Base-by-base conservation (phyloP, 176 grass and related monocot species). In the Microstegium vimineum region DNA sequence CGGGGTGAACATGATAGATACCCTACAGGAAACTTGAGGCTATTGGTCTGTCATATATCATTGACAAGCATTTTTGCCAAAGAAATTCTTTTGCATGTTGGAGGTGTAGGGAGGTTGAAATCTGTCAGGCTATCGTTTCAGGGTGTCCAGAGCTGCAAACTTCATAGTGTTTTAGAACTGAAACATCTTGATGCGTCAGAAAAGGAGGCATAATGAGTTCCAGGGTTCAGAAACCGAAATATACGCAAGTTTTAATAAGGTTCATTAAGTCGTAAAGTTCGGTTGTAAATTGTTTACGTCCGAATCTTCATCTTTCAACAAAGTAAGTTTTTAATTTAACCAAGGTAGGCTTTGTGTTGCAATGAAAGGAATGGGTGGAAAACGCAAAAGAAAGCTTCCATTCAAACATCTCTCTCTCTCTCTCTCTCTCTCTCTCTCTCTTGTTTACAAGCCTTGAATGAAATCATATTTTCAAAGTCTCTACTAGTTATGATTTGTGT, bases 21-120 rank as follows among this genome's bases (percentile, higher is more conserved):
- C 12, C 28, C 2, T 82, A 68, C 17, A 87, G 54, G 31, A 18
- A 71, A 72, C 64, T 71, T 40, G n/a, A 79, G 40, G 78, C 57
- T 78, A 34, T n/a, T 86, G 8, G 15, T 61, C 14, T 35, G 27
- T 5, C 74, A 75, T 75, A 20, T 67, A 60, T 38, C 61, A 60
- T 22, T 75, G 52, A 11, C 26, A 68, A 59, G 37, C 3, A 16
- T 23, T 82, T 81, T 81, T 66, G 34, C 34, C 1, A 41, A 1
- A 25, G 71, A 33, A 42, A 45, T 74, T 20, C n/a, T 79, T 67
- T 46, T 36, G 26, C 11, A 17, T 37, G n/a, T 4, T 10, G 10
- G 33, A 66, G 22, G 2, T 35, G 7, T 25, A 37, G 43, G 8
- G 11, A 12, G 42, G 62, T 35, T 34, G 10, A 67, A 25, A 51